Conservation (phyloP, 257 asterid species). For the Cordia subcordata region DNA sequence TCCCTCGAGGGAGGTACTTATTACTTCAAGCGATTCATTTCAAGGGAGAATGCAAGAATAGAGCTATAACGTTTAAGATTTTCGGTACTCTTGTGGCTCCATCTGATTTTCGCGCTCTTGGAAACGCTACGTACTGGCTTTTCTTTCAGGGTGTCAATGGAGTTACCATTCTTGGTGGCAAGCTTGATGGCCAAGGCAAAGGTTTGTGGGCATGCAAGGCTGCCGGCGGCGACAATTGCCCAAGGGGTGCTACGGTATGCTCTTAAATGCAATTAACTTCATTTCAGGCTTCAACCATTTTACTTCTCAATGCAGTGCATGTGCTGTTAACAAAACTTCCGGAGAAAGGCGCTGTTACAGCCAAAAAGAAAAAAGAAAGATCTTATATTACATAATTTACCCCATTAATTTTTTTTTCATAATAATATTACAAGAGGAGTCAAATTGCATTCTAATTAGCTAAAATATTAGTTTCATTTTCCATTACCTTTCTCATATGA, state of each 20-base stretch:
- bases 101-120: slow-evolving; percentile 29
- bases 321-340: no score
- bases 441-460: no score
- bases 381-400: no score
- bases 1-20: slow-evolving; percentile 53
- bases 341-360: not conserved
- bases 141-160: slow-evolving; percentile 37
- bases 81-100: slow-evolving; percentile 56
- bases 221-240: slow-evolving; percentile 34
- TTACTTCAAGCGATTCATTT: slow-evolving; percentile 21
- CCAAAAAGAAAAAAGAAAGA: no score
- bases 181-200: slow-evolving; percentile 53
- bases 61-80: slow-evolving; percentile 27
- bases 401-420: no score
- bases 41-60: slow-evolving; percentile 45
- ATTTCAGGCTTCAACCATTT: not conserved
- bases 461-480: no score
- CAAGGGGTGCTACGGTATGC: slow-evolving; percentile 56
- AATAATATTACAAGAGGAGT: no score
- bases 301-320: no score
- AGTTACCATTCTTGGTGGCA: slow-evolving; percentile 44
- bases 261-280: not conserved
- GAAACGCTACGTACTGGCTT: slow-evolving; percentile 35
- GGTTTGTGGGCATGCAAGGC: slow-evolving; percentile 59
- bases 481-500: not conserved